These are phyloP conservation scores for Graphilbum fragrans DNA, from an alignment of 2,329 filamentous ascomycete genomes.

Conservation along the genomic window DNA sequence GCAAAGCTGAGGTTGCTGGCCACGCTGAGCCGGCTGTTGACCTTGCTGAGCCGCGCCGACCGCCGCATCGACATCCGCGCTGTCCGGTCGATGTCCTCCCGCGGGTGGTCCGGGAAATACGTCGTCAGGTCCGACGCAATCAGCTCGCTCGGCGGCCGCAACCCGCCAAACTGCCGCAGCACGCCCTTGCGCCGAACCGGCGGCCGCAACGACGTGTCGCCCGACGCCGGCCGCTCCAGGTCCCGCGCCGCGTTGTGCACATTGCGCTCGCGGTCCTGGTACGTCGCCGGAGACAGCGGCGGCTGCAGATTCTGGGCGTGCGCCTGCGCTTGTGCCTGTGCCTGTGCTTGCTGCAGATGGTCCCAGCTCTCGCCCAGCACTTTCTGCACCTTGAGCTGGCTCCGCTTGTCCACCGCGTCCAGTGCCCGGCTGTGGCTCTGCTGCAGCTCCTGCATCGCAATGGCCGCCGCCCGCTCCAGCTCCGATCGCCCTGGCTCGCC, in stretches of 20 bases:
- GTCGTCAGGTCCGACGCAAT: constrained; percentile 93
- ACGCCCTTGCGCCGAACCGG: constrained; percentile 36
- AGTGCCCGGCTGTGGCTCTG: constrained; percentile 56
- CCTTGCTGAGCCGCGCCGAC: constrained; percentile 81
- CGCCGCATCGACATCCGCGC: constrained; percentile 85
- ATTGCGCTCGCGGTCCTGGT: constrained; percentile 57
- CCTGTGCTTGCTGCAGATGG: constrained; percentile 47
- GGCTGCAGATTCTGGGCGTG: constrained; percentile 50
- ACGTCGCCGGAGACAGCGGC: constrained; percentile 72
- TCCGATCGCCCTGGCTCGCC: constrained; percentile 83
- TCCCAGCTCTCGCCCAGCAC: constrained; percentile 80
- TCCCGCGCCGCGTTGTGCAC: constrained; percentile 46
- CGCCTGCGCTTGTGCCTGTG: not conserved
- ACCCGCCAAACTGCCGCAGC: constrained; percentile 76
- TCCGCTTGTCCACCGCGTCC: constrained; percentile 57
- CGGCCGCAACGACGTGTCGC: constrained; percentile 30
- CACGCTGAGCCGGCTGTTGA: constrained; percentile 85
- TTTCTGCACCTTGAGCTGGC: constrained; percentile 79
- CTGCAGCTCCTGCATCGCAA: constrained; percentile 78
- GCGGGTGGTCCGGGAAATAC: constrained; percentile 91
- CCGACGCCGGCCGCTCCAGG: constrained; percentile 42
- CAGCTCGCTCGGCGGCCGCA: constrained; percentile 88
- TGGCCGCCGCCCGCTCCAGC: constrained; percentile 73
- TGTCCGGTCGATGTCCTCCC: constrained; percentile 90
- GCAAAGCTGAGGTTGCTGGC: constrained; percentile 89